Base-by-base conservation (phyloP, 169 alveolate species). In the Plasmodium fragile region DNA sequence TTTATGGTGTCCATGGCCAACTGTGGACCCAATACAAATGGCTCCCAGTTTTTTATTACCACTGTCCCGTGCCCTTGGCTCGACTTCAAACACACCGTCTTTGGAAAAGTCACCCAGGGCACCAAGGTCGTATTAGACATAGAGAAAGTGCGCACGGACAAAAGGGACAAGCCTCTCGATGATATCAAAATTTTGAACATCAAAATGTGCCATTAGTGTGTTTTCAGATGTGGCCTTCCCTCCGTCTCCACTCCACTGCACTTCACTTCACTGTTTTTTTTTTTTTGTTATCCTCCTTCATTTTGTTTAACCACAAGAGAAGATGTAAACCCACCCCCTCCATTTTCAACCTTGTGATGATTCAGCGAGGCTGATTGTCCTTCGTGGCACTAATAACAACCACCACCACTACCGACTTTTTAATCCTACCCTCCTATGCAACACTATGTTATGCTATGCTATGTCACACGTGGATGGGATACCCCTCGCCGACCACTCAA, bases 1-100 rank as follows among this genome's bases (percentile, higher is more conserved):
- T 98, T 98, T 92, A 97, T 98, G 52, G 97, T 99, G 16, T 97
- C 99, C 34, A 99, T 99, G 99, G 99, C 99, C n/a, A 99, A 99
- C 95, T 98, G 99, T 18, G 99, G 99, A 4, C 99, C 99, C 18
- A 98, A 99, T 93, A 99, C 99, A 16, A 99, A 99, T 96, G 99
- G 99, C 10, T 98, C 99, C 45, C 99, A 99, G 94, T 99, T 99
- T 95, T 99, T 99, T 97, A 98, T 99, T 92, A 98, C 99, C 71
- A 98, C 99, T 1, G 99, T 97, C 55, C 98, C 99, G 41, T 97
- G 99, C 81, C 98, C 99, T 72, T 99, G 99, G 99, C 96, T 99
- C 49, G 99, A 99, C 95, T 99, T 99, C 53, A 98, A 98, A 94
- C 99, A 99, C 96, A 98, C 99, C n/a, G 99, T 99, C 28, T 99